Evolutionary conservation across 2,329 filamentous ascomycete genomes (phyloP), one percentile per base, ranked within the genome.

Genomic region (Blumeria graminis): DNA sequence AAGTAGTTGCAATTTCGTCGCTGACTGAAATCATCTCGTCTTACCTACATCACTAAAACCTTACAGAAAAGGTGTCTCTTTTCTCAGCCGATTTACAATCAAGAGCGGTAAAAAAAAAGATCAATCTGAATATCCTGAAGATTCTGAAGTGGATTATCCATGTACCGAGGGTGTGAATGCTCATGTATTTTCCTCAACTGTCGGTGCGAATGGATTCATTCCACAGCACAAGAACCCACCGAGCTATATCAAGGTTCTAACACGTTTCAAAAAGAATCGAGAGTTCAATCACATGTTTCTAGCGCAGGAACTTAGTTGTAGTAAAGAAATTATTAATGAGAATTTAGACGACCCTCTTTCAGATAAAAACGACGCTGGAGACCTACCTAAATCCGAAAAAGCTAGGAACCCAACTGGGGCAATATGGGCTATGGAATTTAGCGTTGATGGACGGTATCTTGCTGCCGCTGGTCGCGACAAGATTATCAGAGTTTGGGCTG

Each of bases 351-450:
- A 34, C 10, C 32, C 32, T 11, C 14, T n/a, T 43, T n/a, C 14
- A 1, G 14, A n/a, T 43, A 18, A 43, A 43, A 43, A n/a, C 18
- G 39, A 43, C 9, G 63, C 38, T 69, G 69, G 48, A 56, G 60
- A 10, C 60, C 62, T 18, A 60, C 59, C 22, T 55, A 63, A 63
- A 56, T 22, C 61, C 36, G 59, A 63, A 11, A 65, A 65, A 56
- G 48, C 60, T 9, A 53, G 57, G 11, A 65, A 62, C 28, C 55
- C 59, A 8, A 58, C 73, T 39, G 77, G 84, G 58, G 88, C 92
- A 0, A 81, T 94, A 36, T 98, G 92, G 92, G 82, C 90, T 0
- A 79, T 86, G 60, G 86, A 92, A 64, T 96, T 96, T 65, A 96
- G 90, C 64, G 82, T 82, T 58, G 90, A 96, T 70, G 92, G 92